These are phyloP conservation scores for Puccinia coronata DNA, from an alignment of 1,284 basidiomycete genomes.

Conservation along the genomic window DNA sequence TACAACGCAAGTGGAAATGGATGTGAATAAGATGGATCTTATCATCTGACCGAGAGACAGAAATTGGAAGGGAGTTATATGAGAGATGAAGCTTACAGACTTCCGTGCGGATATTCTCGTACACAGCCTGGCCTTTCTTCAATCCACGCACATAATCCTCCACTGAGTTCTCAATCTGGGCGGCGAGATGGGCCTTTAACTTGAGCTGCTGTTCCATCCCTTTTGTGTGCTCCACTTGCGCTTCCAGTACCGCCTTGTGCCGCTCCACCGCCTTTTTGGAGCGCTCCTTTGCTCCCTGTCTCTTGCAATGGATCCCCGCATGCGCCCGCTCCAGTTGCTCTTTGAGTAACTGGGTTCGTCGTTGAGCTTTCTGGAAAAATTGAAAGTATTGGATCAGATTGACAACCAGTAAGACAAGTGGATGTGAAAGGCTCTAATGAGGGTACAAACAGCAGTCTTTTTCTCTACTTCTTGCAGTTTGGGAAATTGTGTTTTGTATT, in stretches of 20 bases:
- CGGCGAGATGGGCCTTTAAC: neutral
- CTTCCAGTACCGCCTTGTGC: neutral
- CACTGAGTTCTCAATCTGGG: slow-evolving; percentile 10
- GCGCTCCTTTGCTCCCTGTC: slow-evolving; percentile 26
- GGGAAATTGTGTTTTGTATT: slow-evolving; percentile 49
- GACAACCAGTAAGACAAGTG: neutral
- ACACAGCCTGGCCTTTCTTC: slow-evolving; percentile 38
- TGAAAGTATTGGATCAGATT: neutral
- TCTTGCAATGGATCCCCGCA: slow-evolving; percentile 32
- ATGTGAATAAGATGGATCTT: neutral
- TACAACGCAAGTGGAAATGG: neutral
- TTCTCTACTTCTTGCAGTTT: slow-evolving; percentile 52
- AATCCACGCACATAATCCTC: slow-evolving; percentile 41
- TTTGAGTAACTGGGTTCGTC: slow-evolving; percentile 24
- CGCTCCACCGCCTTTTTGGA: slow-evolving; percentile 17
- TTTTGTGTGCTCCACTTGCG: too few species aligned
- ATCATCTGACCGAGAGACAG: too few species aligned
- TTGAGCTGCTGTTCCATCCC: slow-evolving; percentile 28
- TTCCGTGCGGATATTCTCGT: slow-evolving; percentile 39
- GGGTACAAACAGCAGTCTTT: slow-evolving; percentile 26
- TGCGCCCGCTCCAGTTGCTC: slow-evolving; percentile 37
- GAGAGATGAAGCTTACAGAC: slow-evolving; percentile 26
- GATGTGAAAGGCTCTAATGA: neutral
- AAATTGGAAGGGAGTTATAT: neutral
- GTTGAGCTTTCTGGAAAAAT: slow-evolving; percentile 39